These are phyloP conservation scores for Adansonia rubrostipa DNA, from an alignment of 441 rosid genomes.

Conservation along the genomic window DNA sequence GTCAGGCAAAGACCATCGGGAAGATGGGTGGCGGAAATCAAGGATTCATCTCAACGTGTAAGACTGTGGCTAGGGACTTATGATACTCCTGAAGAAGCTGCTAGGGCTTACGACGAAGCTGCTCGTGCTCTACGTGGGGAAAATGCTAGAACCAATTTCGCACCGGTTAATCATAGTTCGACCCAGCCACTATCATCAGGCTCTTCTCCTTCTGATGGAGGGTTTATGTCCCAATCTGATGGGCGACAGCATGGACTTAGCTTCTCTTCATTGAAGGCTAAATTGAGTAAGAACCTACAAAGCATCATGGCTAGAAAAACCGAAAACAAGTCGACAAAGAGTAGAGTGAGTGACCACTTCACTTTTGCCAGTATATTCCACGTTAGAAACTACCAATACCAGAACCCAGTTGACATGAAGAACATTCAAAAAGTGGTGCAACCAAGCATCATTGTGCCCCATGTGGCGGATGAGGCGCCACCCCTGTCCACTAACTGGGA, in stretches of 20 bases:
- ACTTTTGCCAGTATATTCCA: slow-evolving; percentile 71
- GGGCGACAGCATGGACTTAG: slow-evolving; percentile 45
- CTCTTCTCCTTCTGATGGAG: slow-evolving; percentile 35
- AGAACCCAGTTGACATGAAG: slow-evolving; percentile 44
- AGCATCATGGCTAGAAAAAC: slow-evolving; percentile 56
- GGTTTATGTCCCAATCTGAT: slow-evolving; percentile 30
- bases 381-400: slow-evolving; percentile 43
- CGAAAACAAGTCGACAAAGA: slow-evolving; percentile 51
- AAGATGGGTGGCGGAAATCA: slow-evolving; percentile 89
- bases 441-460: slow-evolving; percentile 69
- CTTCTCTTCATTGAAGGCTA: slow-evolving; percentile 64
- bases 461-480: slow-evolving; percentile 26
- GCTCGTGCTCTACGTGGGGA: slow-evolving; percentile 77
- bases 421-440: slow-evolving; percentile 63
- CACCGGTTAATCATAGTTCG: slow-evolving; percentile 23
- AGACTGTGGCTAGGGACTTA: slow-evolving; percentile 87
- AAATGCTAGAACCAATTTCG: slow-evolving; percentile 67
- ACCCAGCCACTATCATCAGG: slow-evolving; percentile 18
- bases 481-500: slow-evolving; percentile 46
- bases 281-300: slow-evolving; percentile 67
- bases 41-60: slow-evolving; percentile 80
- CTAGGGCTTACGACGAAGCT: slow-evolving; percentile 68
- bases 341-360: slow-evolving; percentile 70
- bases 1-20: slow-evolving; percentile 87
- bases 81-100: slow-evolving; percentile 79